Evolutionary conservation across 176 grass and related monocot genomes (phyloP).

Genomic region (Poa annua): DNA sequence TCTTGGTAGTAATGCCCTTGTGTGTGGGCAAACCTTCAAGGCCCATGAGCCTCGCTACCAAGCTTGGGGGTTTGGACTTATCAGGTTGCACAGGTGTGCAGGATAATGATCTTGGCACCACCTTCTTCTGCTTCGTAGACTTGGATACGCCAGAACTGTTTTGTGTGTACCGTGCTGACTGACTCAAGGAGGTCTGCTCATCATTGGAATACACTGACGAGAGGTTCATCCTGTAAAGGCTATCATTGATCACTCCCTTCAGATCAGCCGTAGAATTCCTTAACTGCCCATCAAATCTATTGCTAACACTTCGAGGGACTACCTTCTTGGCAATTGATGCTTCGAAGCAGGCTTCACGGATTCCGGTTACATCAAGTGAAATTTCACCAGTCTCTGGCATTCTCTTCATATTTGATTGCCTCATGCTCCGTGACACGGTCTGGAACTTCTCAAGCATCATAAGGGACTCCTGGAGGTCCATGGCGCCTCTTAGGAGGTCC

Average conservation of each 20-base stretch:
- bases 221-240: slow-evolving; percentile 60
- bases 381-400: slow-evolving; percentile 40
- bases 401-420: slow-evolving; percentile 48
- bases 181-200: slow-evolving; percentile 53
- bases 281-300: slow-evolving; percentile 30
- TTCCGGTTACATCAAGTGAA: slow-evolving; percentile 22
- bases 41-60: slow-evolving; percentile 95
- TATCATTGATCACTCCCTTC: slow-evolving; percentile 70
- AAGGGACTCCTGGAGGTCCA: slow-evolving; percentile 84
- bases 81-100: slow-evolving; percentile 39
- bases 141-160: slow-evolving; percentile 46
- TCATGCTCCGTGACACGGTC: slow-evolving; percentile 41
- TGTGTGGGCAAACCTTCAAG: slow-evolving; percentile 60
- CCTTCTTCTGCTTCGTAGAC: slow-evolving; percentile 33
- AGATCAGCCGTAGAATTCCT: slow-evolving; percentile 49
- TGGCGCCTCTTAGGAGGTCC: slow-evolving; percentile 68
- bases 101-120: slow-evolving; percentile 15
- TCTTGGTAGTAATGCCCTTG: slow-evolving; percentile 34
- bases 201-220: slow-evolving; percentile 40
- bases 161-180: slow-evolving; percentile 39
- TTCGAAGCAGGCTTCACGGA: slow-evolving; percentile 38
- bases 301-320: background rate
- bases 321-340: slow-evolving; percentile 38
- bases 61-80: slow-evolving; percentile 52
- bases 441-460: slow-evolving; percentile 77